Base-by-base conservation (phyloP, 495 filamentous ascomycete species). In the Barbatosphaeria neglecta region DNA sequence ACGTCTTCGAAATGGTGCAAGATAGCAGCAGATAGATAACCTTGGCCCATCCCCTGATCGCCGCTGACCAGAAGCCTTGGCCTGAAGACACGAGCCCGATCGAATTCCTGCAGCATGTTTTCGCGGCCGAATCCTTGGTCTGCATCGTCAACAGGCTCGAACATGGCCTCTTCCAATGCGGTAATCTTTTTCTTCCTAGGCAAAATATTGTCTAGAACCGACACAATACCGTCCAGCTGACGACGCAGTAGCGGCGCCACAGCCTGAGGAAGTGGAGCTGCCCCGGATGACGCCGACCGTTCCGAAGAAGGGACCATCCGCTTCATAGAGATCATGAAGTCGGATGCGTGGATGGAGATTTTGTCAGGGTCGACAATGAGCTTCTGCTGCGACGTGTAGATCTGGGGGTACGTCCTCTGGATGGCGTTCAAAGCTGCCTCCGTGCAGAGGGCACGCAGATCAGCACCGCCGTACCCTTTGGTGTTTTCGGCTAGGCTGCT, bases 371-470 rank as follows among this genome's bases (percentile, higher is more conserved):
- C 82, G 46, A 97, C 89, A 22, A 89, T 62, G 24, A 97, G 82
- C 64, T 97, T 97, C 59, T 93, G 76, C 54, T 86, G 78, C 0
- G 90, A 92, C 44, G 78, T 75, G 70, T 98, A 98, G 41, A 98
- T 94, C 57, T 98, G 93, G 8, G 92, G 92, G 59, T 92, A 98
- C 17, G 84, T 86, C 46, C 92, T 74, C 62, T 98, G 93, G 19
- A 98, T 90, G 11, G 92, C 88, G 63, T 97, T 98, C n/a, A 98
- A 68, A 7, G 93, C 87, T n/a, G 92, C 90, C 70, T 98, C 92
- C 1, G 93, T 98, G 66, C 87, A 95, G 39, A 98, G 75, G 22
- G 93, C 90, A 25, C 92, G 81, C 22, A 98, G 63, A 65, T 98
- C 92, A 6, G 92, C 92, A 70, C 92, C 92, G 51, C 89, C 90